Evolutionary conservation across 2,329 filamentous ascomycete genomes (phyloP).

Genomic region (Fusarium veterinarium): DNA sequence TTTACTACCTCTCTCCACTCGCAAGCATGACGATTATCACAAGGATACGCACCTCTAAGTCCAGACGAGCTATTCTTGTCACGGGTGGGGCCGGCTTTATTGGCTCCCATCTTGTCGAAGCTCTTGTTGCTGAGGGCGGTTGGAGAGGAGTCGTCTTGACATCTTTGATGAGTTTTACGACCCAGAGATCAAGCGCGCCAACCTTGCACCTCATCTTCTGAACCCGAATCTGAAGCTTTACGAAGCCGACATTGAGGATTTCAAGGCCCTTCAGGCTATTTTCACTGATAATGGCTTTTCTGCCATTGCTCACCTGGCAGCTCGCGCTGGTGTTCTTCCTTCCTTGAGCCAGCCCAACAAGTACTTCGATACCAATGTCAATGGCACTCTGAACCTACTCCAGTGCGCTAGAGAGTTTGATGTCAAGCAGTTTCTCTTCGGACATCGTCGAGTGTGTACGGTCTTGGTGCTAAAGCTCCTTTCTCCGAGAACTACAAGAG

Average conservation of each 20-base stretch:
- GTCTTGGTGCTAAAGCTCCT: slow-evolving; percentile 2
- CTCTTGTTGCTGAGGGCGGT: slow-evolving; percentile 5
- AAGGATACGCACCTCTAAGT: not conserved
- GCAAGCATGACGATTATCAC: slow-evolving; percentile 21
- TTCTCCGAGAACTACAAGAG: slow-evolving; percentile 8
- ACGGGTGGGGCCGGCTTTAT: slow-evolving; percentile 21
- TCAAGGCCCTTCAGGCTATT: not conserved
- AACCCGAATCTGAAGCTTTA: slow-evolving; percentile 2
- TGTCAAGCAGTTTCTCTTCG: slow-evolving; percentile 10
- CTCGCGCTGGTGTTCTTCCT: slow-evolving; percentile 13
- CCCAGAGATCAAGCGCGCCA: slow-evolving; percentile 17
- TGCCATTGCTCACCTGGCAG: slow-evolving; percentile 5
- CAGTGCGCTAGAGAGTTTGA: slow-evolving; percentile 11
- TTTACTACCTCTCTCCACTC: not conserved
- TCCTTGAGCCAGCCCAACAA: not conserved
- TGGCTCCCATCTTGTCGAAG: slow-evolving; percentile 16
- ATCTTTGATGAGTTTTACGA: slow-evolving; percentile 19
- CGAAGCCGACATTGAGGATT: slow-evolving; percentile 14
- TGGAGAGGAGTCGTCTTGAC: slow-evolving; percentile 16
- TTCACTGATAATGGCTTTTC: slow-evolving; percentile 1
- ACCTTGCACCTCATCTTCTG: not conserved
- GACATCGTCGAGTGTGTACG: slow-evolving; percentile 14
- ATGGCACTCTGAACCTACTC: slow-evolving; percentile 9
- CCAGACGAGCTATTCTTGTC: slow-evolving; percentile 2
- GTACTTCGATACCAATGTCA: slow-evolving; percentile 17